Percentiles rank a stretch among this genome's conserved stretches.
These are phyloP conservation scores for Ustilago xerochloae DNA, from an alignment of 1,284 basidiomycete species.

Conservation along the genomic window DNA sequence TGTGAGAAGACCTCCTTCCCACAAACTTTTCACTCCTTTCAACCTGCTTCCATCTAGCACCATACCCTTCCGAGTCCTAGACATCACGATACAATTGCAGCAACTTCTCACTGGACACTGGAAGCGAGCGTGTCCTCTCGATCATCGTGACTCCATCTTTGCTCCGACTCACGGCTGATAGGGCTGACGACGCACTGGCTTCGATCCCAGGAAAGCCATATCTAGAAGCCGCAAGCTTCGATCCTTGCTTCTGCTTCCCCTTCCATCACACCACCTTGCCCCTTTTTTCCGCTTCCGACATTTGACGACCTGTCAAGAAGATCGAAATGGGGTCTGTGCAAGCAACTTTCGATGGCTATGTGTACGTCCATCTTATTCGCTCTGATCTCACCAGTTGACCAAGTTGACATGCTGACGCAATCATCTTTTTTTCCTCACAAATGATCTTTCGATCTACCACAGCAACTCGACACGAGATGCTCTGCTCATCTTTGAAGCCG, in stretches of 20 bases:
- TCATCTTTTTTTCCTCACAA: neutral
- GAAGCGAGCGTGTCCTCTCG: too few relatives aligned
- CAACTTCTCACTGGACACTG: too few relatives aligned
- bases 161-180: too few relatives aligned
- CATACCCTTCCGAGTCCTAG: too few relatives aligned
- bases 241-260: too few relatives aligned
- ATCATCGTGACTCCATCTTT: too few relatives aligned
- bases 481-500: conserved; percentile 93
- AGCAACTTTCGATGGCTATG: conserved; percentile 25
- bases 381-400: neutral
- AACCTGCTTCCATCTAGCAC: neutral
- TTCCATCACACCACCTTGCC: too few relatives aligned
- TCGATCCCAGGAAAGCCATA: too few relatives aligned
- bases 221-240: too few relatives aligned
- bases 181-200: too few relatives aligned
- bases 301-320: too few relatives aligned
- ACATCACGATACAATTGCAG: neutral
- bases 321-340: conserved; percentile 24
- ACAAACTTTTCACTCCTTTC: neutral
- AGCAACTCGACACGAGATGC: conserved; percentile 93
- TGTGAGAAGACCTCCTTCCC: conserved; percentile 22
- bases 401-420: neutral
- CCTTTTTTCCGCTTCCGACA: too few relatives aligned
- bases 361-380: neutral
- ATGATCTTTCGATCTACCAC: conserved; percentile 2